A percentile compares a stretch with the other conserved stretches of the same genome.
phyloP scores from a whole-genome alignment of 176 grass and related monocot genomes.

The Zoysia pacifica region DNA sequence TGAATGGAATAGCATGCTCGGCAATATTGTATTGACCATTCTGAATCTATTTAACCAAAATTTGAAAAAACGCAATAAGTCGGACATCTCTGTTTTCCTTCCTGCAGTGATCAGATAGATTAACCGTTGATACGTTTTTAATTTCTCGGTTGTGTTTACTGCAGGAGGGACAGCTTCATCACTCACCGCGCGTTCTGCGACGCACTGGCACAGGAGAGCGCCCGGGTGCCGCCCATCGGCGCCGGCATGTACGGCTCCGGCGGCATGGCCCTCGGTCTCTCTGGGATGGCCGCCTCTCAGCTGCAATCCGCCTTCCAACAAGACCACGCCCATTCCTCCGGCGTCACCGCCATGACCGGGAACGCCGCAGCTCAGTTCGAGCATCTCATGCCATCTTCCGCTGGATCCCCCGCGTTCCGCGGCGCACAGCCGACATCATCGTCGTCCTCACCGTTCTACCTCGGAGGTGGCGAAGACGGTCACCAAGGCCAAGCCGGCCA shows the following conservation, averaged over 20 bases:
- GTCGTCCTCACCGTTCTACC: slow-evolving; percentile 55
- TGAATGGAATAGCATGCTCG: too few species aligned
- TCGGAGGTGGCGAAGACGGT: slow-evolving; percentile 32
- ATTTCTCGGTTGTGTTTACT: background rate
- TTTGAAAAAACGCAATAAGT: too few species aligned
- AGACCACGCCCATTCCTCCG: slow-evolving; percentile 32
- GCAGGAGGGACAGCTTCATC: slow-evolving; percentile 95
- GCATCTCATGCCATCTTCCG: slow-evolving; percentile 37
- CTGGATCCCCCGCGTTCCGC: slow-evolving; percentile 34
- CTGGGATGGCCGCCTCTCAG: slow-evolving; percentile 37
- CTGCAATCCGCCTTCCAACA: slow-evolving; percentile 37
- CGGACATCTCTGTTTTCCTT: too few species aligned
- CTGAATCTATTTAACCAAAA: too few species aligned
- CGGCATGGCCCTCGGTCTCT: slow-evolving; percentile 55
- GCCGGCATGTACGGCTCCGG: slow-evolving; percentile 47
- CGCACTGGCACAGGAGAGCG: slow-evolving; percentile 79
- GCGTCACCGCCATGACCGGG: slow-evolving; percentile 24
- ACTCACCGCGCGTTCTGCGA: slow-evolving; percentile 91
- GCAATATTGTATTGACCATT: too few species aligned
- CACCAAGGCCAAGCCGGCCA: slow-evolving; percentile 6
- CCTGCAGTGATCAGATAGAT: too few species aligned
- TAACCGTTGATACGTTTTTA: too few species aligned
- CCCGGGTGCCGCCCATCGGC: slow-evolving; percentile 46
- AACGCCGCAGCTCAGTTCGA: slow-evolving; percentile 53
- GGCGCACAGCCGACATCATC: slow-evolving; percentile 9